phyloP scores from a whole-genome alignment of 73 alveolate species.

The Stentor roeselii region DNA sequence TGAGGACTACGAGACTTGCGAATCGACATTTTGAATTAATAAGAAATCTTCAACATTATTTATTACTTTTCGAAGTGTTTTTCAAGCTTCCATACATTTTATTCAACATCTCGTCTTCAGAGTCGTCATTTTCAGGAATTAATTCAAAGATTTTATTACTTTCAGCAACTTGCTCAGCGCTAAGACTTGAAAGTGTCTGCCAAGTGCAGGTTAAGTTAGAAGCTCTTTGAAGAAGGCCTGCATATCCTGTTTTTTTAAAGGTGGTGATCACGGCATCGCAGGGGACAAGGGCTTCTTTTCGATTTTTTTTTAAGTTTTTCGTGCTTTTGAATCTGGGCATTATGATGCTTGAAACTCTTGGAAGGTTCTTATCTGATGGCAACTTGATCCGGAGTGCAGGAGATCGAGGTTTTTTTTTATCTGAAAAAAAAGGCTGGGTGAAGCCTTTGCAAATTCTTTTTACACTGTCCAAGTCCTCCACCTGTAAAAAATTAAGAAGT shows the following conservation, averaged over 20 bases:
- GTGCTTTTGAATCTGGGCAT: not conserved
- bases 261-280: not conserved
- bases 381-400: not conserved
- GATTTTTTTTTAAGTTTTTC: too few species aligned
- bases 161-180: not conserved
- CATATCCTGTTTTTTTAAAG: not conserved
- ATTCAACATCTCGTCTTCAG: not conserved
- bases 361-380: not conserved
- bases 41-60: too few species aligned
- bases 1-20: not conserved
- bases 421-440: not conserved
- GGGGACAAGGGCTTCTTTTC: not conserved
- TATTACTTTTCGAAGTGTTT: not conserved
- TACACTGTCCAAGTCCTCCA: not conserved
- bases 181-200: not conserved
- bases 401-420: not conserved
- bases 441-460: not conserved
- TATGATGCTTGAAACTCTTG: not conserved
- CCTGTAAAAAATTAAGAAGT: not conserved
- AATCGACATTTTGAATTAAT: too few species aligned
- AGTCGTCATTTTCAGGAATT: not conserved
- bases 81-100: not conserved
- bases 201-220: not conserved
- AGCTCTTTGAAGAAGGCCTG: not conserved
- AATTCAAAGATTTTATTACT: not conserved